Evolutionary conservation across 2,329 filamentous ascomycete species (phyloP), one percentile per base, ranked within the genome.

Genomic region (Stachybotrys chartarum): DNA sequence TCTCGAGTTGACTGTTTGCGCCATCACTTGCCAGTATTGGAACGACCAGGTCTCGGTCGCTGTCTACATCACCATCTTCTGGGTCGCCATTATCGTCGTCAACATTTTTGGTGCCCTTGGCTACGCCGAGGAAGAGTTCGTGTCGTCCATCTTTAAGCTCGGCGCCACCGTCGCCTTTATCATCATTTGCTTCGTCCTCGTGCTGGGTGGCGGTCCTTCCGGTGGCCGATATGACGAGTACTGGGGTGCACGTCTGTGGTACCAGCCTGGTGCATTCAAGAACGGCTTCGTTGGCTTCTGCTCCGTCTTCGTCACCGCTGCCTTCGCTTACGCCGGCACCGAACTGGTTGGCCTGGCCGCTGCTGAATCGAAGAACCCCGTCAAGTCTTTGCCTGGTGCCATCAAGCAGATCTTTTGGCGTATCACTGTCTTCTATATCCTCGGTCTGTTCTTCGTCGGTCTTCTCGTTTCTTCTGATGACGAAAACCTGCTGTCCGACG

Each of bases 261-360:
- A 74, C 63, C 2, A 17, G 11, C 67, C 73, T 1, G 72, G 72
- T 47, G 72, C 73, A 3, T 88, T 88, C 69, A 74, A 86, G 69
- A 81, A 86, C 64, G 84, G 85, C 54, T 87, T 87, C 75, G 83
- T 85, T 60, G 85, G 85, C 8, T 79, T 88, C 60, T 87, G 84
- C 72, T 79, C 75, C 58, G 81, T 85, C 55, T 86, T 88, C 64
- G 83, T 87, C 55, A 86, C 81, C 2, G 84, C 84, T n/a, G 84
- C 84, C 31, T 87, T 87, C 62, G 72, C 84, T 56, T 88, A 86
- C 65, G 78, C 82, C 14, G 84, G 84, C 14, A 86, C 84, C 1
- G 84, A 87, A 66, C 73, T 86, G 7, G 84, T 87, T 53, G 85
- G 85, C 65, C 78, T 88, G 17, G 84, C 84, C 6, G 85, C 85